Evolutionary conservation across 73 alveolate species (phyloP).

Genomic region (Paraurostyla sp.): DNA sequence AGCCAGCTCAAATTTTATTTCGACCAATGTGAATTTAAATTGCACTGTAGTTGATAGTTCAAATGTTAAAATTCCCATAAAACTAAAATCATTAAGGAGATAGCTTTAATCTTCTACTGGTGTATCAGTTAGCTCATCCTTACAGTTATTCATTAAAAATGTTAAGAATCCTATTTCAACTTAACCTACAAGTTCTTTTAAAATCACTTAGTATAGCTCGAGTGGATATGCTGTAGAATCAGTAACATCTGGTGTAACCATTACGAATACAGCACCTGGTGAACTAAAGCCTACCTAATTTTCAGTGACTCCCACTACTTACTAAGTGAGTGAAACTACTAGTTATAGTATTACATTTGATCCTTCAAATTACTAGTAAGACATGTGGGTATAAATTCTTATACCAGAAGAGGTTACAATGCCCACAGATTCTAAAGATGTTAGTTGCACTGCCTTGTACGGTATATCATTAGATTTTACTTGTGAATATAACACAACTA

Average conservation of each 20-base stretch:
- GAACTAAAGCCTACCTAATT: neutral
- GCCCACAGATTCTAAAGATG: neutral
- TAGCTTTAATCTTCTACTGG: no score
- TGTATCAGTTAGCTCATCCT: no score
- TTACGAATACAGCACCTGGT: neutral
- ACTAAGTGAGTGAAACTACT: neutral
- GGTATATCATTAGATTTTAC: constrained; percentile 8
- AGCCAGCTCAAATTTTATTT: neutral
- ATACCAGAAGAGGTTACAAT: neutral
- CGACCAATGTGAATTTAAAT: neutral
- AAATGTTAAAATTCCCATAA: neutral
- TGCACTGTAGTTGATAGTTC: neutral
- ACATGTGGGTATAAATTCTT: neutral
- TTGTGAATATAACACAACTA: neutral
- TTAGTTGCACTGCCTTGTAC: neutral
- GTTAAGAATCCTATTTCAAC: constrained; percentile 2
- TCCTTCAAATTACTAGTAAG: neutral
- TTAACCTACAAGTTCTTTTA: neutral
- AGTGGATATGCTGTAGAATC: neutral
- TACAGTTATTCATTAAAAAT: neutral
- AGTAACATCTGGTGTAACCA: neutral
- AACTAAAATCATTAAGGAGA: neutral
- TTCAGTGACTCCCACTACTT: neutral
- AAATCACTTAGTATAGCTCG: neutral
- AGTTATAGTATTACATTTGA: constrained; percentile 18